Percentiles rank a stretch among this genome's conserved stretches.
phyloP scores from a whole-genome alignment of 129 eudicot species.

The Centrapalus pauciflorus region DNA sequence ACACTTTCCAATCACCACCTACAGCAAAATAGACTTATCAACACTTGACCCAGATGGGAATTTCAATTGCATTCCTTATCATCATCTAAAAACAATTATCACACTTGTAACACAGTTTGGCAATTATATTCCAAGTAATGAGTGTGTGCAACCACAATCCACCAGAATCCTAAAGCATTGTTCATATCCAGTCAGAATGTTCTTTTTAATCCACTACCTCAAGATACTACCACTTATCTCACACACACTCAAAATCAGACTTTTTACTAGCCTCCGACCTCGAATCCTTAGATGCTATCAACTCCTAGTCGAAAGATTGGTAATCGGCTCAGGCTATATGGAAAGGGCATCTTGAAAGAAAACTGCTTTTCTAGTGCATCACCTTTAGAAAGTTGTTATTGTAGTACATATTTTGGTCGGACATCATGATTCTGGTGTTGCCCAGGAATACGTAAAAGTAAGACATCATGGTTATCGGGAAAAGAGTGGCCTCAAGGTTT shows the following conservation, averaged over 20 bases:
- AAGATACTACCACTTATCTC: neutral
- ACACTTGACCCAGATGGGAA: slow-evolving; percentile 28
- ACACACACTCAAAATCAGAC: neutral
- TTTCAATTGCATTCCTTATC: slow-evolving; percentile 25
- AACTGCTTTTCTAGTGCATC: too few relatives aligned
- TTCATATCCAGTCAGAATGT: slow-evolving; percentile 9
- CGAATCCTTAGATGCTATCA: too few relatives aligned
- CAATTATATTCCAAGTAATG: slow-evolving; percentile 21
- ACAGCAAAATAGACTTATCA: slow-evolving; percentile 28
- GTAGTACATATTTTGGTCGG: too few relatives aligned
- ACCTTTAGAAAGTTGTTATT: too few relatives aligned
- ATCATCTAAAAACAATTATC: slow-evolving; percentile 19
- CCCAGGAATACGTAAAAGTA: too few relatives aligned
- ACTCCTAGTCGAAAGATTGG: too few relatives aligned
- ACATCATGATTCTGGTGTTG: too few relatives aligned
- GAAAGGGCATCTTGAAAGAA: too few relatives aligned
- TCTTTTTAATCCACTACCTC: slow-evolving; percentile 24
- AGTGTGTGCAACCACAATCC: slow-evolving; percentile 24
- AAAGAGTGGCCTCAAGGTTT: too few relatives aligned
- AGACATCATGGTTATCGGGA: too few relatives aligned
- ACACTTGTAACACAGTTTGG: slow-evolving; percentile 20
- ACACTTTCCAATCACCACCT: slow-evolving; percentile 29
- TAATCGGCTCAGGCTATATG: too few relatives aligned
- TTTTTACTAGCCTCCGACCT: neutral
- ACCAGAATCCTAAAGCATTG: slow-evolving; percentile 12